phyloP scores from a whole-genome alignment of 768 basidiomycete species.

The Trametes sanguinea region DNA sequence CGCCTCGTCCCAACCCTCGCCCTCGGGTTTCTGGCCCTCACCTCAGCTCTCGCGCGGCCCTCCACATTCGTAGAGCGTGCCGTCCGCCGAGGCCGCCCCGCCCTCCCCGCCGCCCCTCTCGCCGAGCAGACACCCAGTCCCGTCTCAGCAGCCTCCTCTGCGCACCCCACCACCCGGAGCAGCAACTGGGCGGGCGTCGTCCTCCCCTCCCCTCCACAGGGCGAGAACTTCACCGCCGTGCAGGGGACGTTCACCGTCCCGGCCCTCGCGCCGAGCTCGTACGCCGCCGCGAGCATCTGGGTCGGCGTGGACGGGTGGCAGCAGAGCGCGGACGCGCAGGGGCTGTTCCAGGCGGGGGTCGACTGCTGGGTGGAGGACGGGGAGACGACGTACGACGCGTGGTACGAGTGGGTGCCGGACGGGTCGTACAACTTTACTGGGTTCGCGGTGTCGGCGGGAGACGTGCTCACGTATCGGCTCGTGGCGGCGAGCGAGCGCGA shows the following conservation, averaged over 20 bases:
- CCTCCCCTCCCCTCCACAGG: background rate
- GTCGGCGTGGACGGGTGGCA: conserved; percentile 35
- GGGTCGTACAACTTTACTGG: background rate
- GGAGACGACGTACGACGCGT: conserved; percentile 25
- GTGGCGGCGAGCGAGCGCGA: conserved; percentile 22
- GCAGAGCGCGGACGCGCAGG: conserved; percentile 29
- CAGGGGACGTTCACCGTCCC: conserved; percentile 35
- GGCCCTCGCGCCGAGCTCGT: conserved; percentile 27
- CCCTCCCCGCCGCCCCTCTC: background rate
- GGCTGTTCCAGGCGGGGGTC: conserved; percentile 37
- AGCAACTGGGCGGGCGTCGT: background rate
- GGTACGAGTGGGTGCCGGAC: conserved; percentile 31
- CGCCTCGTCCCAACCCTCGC: too few relatives aligned
- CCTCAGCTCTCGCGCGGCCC: background rate
- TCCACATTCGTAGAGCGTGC: background rate
- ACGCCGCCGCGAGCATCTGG: conserved; percentile 33
- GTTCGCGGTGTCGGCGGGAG: background rate
- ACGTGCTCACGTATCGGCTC: conserved; percentile 12
- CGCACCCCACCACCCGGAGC: background rate
- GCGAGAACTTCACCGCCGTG: conserved; percentile 19
- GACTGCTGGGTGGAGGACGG: conserved; percentile 30
- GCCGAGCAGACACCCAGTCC: background rate
- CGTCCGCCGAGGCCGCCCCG: background rate
- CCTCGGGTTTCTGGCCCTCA: background rate
- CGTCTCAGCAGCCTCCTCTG: background rate